Base-by-base conservation (phyloP, 305 asterid genomes). In the Caryopteris hybrid region DNA sequence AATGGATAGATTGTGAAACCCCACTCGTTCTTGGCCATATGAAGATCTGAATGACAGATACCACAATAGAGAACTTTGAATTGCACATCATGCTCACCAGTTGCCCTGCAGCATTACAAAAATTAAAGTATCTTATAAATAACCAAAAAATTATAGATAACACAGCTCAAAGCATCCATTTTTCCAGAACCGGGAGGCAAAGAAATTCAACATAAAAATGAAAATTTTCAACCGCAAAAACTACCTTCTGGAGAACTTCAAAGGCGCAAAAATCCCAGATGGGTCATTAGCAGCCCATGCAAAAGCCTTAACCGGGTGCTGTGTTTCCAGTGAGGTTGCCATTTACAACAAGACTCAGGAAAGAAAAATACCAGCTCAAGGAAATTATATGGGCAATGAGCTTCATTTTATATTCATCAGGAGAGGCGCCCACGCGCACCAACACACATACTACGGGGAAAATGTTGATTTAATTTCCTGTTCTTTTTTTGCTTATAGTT, bases 51-150 rank as follows among this genome's bases (percentile, higher is more conserved):
- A 21, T 79, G 87, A 76, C 90, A 87, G 21, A 87, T 74, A 10
- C 95, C 91, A 55, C 92, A 85, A 22, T 80, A 85, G 16, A 85
- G 43, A 12, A 88, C 87, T 42, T 80, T 88, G 73, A 88, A 79
- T 73, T 80, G 83, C 71, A 88, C 92, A 70, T 88, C 95, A 7
- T 61, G 70, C 13, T 85, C 92, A 6, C 92, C 90, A 6, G 90
- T 84, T 0, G 76, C 83, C 84, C 95, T 88, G 56, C 78, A 76
- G 4, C 67, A 68, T 25, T 16, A 21, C 42, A 64, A 16, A 21
- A 43, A 31, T 51, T 14, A 21, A 3, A 25, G 11, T 2, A 36
- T 0, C 4, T n/a, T 5, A 2, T 13, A 34, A 47, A 0, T 18
- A 47, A 48, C 54, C 45, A 53, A 14, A 17, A 41, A 38, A 4